A percentile compares a stretch with the other conserved stretches of the same genome.
Conservation (phyloP, 208 protist genomes). For the Acanthamoeba castellanii region DNA sequence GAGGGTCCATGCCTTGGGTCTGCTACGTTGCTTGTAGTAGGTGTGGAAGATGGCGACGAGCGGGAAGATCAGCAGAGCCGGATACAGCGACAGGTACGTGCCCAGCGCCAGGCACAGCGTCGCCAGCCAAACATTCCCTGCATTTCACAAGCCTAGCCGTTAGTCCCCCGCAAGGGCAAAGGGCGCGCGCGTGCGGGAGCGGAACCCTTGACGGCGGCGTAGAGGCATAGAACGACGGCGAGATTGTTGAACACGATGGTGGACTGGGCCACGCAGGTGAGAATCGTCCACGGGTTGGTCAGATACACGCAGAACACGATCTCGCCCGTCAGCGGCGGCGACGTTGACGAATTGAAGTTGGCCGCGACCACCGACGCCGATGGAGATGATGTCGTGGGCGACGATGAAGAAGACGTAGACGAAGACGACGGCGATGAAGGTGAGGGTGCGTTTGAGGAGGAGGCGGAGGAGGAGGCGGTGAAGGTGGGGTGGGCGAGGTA, state of each 20-base stretch:
- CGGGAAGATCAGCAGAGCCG: constrained; percentile 54
- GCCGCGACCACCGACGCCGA: not conserved
- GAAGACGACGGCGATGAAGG: not conserved
- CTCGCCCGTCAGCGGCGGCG: constrained; percentile 21
- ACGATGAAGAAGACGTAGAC: not conserved
- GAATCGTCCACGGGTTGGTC: constrained; percentile 72
- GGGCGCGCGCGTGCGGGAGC: not conserved
- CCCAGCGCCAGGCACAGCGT: constrained; percentile 65
- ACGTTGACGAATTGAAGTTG: not conserved
- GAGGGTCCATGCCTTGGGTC: not conserved
- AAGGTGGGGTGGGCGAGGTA: constrained; percentile 66
- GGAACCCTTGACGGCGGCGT: constrained; percentile 65
- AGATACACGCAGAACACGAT: constrained; percentile 73
- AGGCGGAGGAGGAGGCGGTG: not conserved
- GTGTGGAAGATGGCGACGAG: constrained; percentile 57
- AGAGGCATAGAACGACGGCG: constrained; percentile 60
- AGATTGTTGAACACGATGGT: constrained; percentile 76
- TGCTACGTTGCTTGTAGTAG: constrained; percentile 7
- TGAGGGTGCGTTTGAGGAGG: not conserved
- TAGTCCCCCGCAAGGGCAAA: not conserved
- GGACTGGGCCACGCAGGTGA: constrained; percentile 69
- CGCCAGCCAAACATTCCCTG: constrained; percentile 64
- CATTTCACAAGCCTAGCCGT: not conserved
- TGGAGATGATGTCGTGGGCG: not conserved
- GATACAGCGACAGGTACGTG: constrained; percentile 71